Evolutionary conservation across 805 yeast genomes (phyloP).

Genomic region (Candida endomychidarum): DNA sequence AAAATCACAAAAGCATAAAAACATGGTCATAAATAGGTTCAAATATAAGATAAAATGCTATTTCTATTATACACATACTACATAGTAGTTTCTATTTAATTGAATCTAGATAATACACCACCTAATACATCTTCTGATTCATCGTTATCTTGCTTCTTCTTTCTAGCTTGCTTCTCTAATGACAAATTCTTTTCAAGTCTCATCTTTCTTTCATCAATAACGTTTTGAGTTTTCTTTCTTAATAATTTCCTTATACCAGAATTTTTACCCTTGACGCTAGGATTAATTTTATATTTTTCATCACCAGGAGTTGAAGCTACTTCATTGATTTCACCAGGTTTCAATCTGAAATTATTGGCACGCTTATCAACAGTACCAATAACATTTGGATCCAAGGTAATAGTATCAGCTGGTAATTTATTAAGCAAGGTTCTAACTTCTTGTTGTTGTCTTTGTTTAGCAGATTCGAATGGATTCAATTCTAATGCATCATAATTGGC

Average conservation of each 20-base stretch:
- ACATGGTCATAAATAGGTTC: slow-evolving; percentile 5
- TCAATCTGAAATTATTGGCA: slow-evolving; percentile 61
- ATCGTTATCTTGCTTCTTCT: slow-evolving; percentile 39
- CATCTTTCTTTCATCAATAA: slow-evolving; percentile 79
- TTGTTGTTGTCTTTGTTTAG: slow-evolving; percentile 88
- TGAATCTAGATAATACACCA: slow-evolving; percentile 52
- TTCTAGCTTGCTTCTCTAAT: slow-evolving; percentile 71
- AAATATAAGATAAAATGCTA: not conserved
- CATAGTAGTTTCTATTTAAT: slow-evolving; percentile 18
- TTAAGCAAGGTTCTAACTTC: slow-evolving; percentile 86
- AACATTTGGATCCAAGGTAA: slow-evolving; percentile 81
- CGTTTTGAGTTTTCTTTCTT: slow-evolving; percentile 82
- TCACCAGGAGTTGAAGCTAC: slow-evolving; percentile 24
- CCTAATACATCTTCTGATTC: slow-evolving; percentile 54
- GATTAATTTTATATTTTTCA: slow-evolving; percentile 56
- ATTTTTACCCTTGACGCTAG: slow-evolving; percentile 75
- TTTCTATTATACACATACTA: slow-evolving; percentile 10
- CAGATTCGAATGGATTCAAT: slow-evolving; percentile 86
- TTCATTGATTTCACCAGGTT: slow-evolving; percentile 56
- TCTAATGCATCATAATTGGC: slow-evolving; percentile 96
- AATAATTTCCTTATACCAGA: slow-evolving; percentile 77
- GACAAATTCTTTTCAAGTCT: slow-evolving; percentile 73
- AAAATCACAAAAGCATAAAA: no score
- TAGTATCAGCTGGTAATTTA: slow-evolving; percentile 90
- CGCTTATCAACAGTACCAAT: slow-evolving; percentile 83